Base-by-base conservation (phyloP, 2,329 filamentous ascomycete species). In the Stagonosporopsis tanaceti region DNA sequence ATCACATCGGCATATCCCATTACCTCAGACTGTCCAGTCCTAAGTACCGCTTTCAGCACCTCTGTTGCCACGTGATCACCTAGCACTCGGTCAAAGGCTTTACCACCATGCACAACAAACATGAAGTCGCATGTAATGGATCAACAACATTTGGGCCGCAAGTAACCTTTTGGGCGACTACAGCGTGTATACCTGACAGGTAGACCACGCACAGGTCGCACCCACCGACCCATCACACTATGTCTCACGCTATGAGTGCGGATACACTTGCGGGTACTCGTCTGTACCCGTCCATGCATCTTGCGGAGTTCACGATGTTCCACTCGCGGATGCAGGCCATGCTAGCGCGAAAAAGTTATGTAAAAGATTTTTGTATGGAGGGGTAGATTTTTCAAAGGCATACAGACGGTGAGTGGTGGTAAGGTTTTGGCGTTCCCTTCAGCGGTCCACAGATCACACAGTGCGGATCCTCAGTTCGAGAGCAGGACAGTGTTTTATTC, bases 231-330 rank as follows among this genome's bases (percentile, higher is more conserved):
- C 54, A 57, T 52, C 20, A 30, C 24, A 22, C 48, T 44, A 52
- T 45, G 47, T 52, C 50, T 30, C 47, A 48, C 54, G 54, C 54
- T 57, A 52, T 28, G 24, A 25, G n/a, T 44, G 46, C 54, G 54
- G 54, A 25, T 52, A 35, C 54, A 52, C 45, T 39, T 52, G 54
- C 50, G 45, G 44, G 27, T 40, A 39, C 54, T 42, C 48, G 44
- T 52, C 41, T 47, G 25, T 50, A 57, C 54, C 54, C 54, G 45
- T 42, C 25, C 47, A 52, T 48, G 48, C 54, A 53, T 57, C 54
- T 25, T 53, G 48, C 45, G 39, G 48, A 57, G 54, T 44, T 34
- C 24, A 30, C 34, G 17, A 53, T 11, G 44, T 44, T 57, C 54
- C 45, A 53, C 50, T 30, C 22, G 8, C 11, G 15, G 39, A 46